A percentile compares a stretch with the other conserved stretches of the same genome.
phyloP scores from a whole-genome alignment of 1,139 yeast species.

The Nakaseomyces bracarensis region DNA sequence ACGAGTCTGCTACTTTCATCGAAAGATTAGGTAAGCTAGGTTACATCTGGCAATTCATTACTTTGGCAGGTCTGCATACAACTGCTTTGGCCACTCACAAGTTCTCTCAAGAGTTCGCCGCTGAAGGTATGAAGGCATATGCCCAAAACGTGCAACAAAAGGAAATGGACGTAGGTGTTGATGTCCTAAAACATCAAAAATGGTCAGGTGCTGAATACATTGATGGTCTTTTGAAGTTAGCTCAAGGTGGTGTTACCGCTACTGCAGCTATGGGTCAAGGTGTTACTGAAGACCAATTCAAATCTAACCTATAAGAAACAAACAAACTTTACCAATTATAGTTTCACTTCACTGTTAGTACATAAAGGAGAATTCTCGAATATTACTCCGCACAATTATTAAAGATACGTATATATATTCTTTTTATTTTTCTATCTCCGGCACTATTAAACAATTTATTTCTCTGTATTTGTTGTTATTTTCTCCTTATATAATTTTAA shows the following conservation, averaged over 20 bases:
- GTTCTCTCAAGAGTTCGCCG: constrained; percentile 70
- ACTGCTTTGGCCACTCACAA: constrained; percentile 88
- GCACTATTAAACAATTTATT: too few species aligned
- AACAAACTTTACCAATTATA: too few species aligned
- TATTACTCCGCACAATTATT: too few species aligned
- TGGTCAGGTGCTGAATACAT: constrained; percentile 99
- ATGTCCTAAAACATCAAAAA: constrained; percentile 94
- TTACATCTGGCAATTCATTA: constrained; percentile 95
- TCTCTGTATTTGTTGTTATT: too few species aligned
- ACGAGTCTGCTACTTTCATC: constrained; percentile 87
- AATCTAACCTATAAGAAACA: constrained; percentile 21
- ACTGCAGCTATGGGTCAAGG: constrained; percentile 99
- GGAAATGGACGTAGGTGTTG: constrained; percentile 85
- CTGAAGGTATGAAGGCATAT: constrained; percentile 91
- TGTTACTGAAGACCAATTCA: constrained; percentile 95
- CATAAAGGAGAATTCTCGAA: too few species aligned
- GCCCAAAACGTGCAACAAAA: constrained; percentile 80
- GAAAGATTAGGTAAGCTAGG: constrained; percentile 82
- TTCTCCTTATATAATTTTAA: too few species aligned
- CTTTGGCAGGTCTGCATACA: constrained; percentile 95
- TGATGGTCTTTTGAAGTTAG: constrained; percentile 81
- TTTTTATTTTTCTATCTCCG: too few species aligned
- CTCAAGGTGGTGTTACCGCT: constrained; percentile 89
- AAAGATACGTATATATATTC: constrained; percentile 1
- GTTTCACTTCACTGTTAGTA: too few species aligned